Evolutionary conservation across 2,329 filamentous ascomycete species (phyloP), one percentile per base, ranked within the genome.

Genomic region (Botrytis fragariae): DNA sequence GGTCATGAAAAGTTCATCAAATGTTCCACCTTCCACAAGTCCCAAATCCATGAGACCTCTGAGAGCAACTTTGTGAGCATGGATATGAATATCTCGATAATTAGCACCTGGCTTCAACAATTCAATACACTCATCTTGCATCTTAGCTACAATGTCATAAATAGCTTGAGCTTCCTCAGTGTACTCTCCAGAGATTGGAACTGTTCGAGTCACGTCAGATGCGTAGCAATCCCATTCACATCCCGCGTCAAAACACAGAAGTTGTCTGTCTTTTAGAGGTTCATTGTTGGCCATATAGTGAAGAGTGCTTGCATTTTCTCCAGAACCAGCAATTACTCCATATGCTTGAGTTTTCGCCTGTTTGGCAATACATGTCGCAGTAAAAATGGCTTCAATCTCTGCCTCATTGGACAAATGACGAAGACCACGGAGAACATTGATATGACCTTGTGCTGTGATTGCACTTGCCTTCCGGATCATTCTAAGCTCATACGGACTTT

Each of bases 201-300:
- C 90, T 0, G 95, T 96, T 54, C 95, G 89, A 0, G 96, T 98
- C 42, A 98, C 90, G 82, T 98, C 95, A 73, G 92, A 93, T 44
- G 94, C 94, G 81, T 99, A 98, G 77, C 92, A 91, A 67, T 90
- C 84, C 83, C 90, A 97, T 82, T 98, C 95, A 77, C 91, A 92
- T 3, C 94, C 95, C 1, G 95, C 95, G 81, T 99, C 95, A 7
- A 99, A 85, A 32, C 97, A 90, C 45, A 98, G 84, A 44, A 95
- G 86, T 79, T 95, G 89, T 73, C 91, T 88, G 39, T 91, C 89
- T 4, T 84, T 83, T 29, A 98, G 87, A 1, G 90, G 83, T 78
- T 92, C 87, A 79, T 97, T 87, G 81, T 99, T 98, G 71, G 87
- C 89, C 61, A 88, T 87, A 82, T 99, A 99, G 82, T 99, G 96